Conservation (phyloP, 768 basidiomycete species). For the Nevesoporus exiguus region DNA sequence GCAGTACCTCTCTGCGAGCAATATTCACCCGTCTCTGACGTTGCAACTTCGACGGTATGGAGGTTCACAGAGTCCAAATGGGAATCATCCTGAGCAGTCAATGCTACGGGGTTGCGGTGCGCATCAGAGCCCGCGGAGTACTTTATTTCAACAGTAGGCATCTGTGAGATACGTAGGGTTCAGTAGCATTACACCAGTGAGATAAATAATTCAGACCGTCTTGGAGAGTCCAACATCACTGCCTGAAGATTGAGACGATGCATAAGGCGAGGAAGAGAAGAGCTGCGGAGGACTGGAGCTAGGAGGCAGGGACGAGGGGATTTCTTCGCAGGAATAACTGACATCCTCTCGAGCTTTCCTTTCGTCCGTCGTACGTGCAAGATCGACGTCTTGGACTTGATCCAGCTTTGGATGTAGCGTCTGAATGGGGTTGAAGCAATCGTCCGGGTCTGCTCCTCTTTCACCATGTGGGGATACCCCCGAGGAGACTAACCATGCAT, state of each 20-base stretch:
- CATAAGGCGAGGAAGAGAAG: constrained; percentile 43
- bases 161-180: constrained; percentile 1
- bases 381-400: background rate
- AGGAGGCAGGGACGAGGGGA: constrained; percentile 31
- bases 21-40: background rate
- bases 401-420: background rate
- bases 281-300: constrained; percentile 47
- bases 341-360: constrained; percentile 1
- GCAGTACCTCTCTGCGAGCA: background rate
- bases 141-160: background rate
- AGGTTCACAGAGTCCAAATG: background rate
- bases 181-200: background rate
- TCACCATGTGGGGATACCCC: background rate
- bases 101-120: background rate
- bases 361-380: background rate
- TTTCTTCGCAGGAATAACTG: constrained; percentile 5
- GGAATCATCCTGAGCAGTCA: background rate
- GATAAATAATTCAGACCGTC: constrained; percentile 13
- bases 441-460: background rate
- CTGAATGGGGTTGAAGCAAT: background rate
- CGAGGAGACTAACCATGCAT: background rate
- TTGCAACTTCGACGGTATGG: background rate
- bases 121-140: background rate
- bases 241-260: constrained; percentile 32
- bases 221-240: constrained; percentile 5